Base-by-base conservation (phyloP, 257 asterid genomes). In the Prunella vulgaris region DNA sequence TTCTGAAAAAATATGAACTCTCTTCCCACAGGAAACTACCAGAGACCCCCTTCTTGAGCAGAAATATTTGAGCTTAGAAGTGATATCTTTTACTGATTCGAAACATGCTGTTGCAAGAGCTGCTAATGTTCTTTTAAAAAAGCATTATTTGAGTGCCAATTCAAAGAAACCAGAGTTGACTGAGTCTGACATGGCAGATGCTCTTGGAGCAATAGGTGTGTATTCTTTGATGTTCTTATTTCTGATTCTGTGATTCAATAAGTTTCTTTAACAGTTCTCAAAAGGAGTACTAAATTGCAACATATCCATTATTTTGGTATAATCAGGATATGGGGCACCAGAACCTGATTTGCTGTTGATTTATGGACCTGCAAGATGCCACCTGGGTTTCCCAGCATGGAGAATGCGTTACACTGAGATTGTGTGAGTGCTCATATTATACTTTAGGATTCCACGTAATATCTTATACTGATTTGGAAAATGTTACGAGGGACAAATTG, bases 301-400 rank as follows among this genome's bases (percentile, higher is more conserved):
- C 59, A n/a, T 54, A 18, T 15, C 15, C 38, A 18, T 46, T 17
- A 24, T 72, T 69, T 71, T 73, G 74, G 61, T 70, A 76, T 71
- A 71, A 78, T 32, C 77, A 91, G 99, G 99, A 66, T 82, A 76
- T 65, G 82, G 73, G 52, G 87, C 80, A 44, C 74, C 87, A 14
- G 96, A 86, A 27, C 97, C 99, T 21, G 95, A 91, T 78, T 88
- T 94, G 77, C 78, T 94, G 82, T 81, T 94, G 74, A 75, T 94
- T 73, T 94, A 91, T 64, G 99, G 90, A 35, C 96, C 95, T 54
- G 84, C 85, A 66, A 86, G 99, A 85, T 86, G 97, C 84, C 97
- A 93, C 79, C 77, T 87, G 54, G 98, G 98, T 17, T 93, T 90
- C 79, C 98, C 97, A 8, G 87, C 97, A 24, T 93, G 98, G 98